These are phyloP conservation scores for Coriolopsis trogii DNA, from an alignment of 1,284 basidiomycete genomes.

Conservation along the genomic window DNA sequence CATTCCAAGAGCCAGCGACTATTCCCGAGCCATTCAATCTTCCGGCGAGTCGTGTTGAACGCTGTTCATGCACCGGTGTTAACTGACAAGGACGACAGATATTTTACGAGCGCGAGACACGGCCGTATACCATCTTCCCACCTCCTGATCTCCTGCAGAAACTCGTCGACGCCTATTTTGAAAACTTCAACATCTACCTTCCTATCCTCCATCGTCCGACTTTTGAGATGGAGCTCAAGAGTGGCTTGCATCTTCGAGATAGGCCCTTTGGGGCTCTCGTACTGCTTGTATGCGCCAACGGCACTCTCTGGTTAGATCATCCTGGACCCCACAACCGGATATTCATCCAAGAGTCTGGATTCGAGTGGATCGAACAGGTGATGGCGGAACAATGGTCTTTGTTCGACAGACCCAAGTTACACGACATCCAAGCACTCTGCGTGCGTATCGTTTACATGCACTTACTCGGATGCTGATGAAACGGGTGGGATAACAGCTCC, in stretches of 20 bases:
- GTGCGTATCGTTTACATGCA: constrained; percentile 33
- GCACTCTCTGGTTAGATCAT: constrained; percentile 52
- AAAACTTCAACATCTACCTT: constrained; percentile 41
- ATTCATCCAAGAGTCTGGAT: constrained; percentile 64
- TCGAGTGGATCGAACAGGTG: constrained; percentile 76
- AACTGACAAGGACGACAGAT: no score
- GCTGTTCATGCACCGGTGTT: no score
- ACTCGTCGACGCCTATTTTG: constrained; percentile 55
- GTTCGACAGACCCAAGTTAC: constrained; percentile 62
- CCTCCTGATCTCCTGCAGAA: constrained; percentile 24
- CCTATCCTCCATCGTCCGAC: constrained; percentile 54
- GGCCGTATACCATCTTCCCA: constrained; percentile 8
- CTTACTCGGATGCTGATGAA: not conserved
- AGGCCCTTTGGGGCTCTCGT: constrained; percentile 50
- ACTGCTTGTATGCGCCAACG: constrained; percentile 55
- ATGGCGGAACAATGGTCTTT: constrained; percentile 52
- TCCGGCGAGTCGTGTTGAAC: no score
- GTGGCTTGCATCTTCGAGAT: constrained; percentile 46
- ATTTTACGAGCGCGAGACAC: no score
- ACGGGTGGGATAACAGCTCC: constrained; percentile 27
- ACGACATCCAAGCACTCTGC: constrained; percentile 70
- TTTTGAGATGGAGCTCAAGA: constrained; percentile 44
- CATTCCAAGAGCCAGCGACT: no score
- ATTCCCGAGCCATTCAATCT: no score
- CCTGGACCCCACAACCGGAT: constrained; percentile 56